phyloP scores from a whole-genome alignment of 768 basidiomycete species.

The Botryobasidium botryosum region DNA sequence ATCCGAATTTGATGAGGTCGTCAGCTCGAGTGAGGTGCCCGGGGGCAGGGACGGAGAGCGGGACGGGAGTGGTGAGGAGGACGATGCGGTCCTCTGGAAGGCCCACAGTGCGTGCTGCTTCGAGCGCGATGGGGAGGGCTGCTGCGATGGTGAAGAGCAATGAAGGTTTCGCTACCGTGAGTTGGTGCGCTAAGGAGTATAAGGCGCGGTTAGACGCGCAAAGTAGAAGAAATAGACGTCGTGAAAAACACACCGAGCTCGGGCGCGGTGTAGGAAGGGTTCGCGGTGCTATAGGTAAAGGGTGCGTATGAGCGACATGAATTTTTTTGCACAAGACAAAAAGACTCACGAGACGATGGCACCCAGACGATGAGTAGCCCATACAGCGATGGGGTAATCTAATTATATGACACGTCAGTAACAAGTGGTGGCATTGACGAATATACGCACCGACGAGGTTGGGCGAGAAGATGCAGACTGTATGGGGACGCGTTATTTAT shows the following conservation, averaged over 20 bases:
- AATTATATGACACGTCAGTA: too few species aligned
- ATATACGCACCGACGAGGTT: too few species aligned
- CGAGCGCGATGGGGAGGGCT: constrained; percentile 5
- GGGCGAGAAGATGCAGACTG: too few species aligned
- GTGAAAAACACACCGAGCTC: constrained; percentile 14
- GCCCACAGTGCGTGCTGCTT: constrained; percentile 13
- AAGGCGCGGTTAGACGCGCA: too few species aligned
- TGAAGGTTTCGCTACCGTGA: constrained; percentile 9
- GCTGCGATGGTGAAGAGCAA: constrained; percentile 10
- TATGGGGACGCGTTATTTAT: too few species aligned
- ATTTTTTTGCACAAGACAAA: background rate
- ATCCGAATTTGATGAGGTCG: constrained; percentile 32
- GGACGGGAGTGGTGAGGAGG: constrained; percentile 21
- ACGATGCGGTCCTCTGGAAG: constrained; percentile 15
- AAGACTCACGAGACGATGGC: constrained; percentile 12
- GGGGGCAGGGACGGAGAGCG: background rate
- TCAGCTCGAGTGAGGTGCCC: constrained; percentile 14
- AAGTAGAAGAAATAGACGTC: too few species aligned
- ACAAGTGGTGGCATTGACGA: too few species aligned
- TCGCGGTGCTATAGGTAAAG: constrained; percentile 11
- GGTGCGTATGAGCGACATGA: too few species aligned
- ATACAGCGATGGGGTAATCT: constrained; percentile 14
- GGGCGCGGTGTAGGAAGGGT: constrained; percentile 13
- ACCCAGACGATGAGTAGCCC: constrained; percentile 14
- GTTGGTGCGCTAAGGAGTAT: constrained; percentile 11